These are phyloP conservation scores for Pulveroboletus frians DNA, from an alignment of 768 basidiomycete genomes.

Conservation along the genomic window DNA sequence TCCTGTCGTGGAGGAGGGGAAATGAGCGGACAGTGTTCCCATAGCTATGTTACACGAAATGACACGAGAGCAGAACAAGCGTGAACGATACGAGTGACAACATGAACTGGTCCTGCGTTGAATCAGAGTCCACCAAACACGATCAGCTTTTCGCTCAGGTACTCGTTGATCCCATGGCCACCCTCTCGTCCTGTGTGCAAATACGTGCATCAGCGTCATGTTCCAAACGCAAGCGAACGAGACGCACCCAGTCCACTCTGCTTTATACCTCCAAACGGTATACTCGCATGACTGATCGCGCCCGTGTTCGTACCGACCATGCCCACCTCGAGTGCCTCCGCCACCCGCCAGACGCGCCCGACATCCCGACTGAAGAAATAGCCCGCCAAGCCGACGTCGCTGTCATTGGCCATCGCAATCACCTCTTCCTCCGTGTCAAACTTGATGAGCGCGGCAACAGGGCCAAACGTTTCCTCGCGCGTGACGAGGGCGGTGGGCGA, in stretches of 20 bases:
- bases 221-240: neutral
- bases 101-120: neutral
- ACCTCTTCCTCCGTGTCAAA: slow-evolving; percentile 96
- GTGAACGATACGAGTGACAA: too few relatives aligned
- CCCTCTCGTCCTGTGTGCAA: slow-evolving; percentile 66
- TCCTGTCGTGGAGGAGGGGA: slow-evolving; percentile 65
- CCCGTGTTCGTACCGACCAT: slow-evolving; percentile 88
- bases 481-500: slow-evolving; percentile 58
- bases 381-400: slow-evolving; percentile 83
- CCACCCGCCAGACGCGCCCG: slow-evolving; percentile 88
- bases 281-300: slow-evolving; percentile 66
- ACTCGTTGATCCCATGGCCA: slow-evolving; percentile 86
- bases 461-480: slow-evolving; percentile 93
- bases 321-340: slow-evolving; percentile 90
- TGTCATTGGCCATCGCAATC: slow-evolving; percentile 75
- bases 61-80: too few relatives aligned
- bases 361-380: slow-evolving; percentile 91
- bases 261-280: slow-evolving; percentile 90
- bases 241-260: slow-evolving; percentile 69
- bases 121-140: slow-evolving; percentile 66
- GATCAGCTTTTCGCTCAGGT: slow-evolving; percentile 76
- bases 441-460: slow-evolving; percentile 77
- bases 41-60: slow-evolving; percentile 20
- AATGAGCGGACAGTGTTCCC: slow-evolving; percentile 35
- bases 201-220: neutral